phyloP scores from a whole-genome alignment of 2,329 filamentous ascomycete species.

The Cladophialophora yegresii region DNA sequence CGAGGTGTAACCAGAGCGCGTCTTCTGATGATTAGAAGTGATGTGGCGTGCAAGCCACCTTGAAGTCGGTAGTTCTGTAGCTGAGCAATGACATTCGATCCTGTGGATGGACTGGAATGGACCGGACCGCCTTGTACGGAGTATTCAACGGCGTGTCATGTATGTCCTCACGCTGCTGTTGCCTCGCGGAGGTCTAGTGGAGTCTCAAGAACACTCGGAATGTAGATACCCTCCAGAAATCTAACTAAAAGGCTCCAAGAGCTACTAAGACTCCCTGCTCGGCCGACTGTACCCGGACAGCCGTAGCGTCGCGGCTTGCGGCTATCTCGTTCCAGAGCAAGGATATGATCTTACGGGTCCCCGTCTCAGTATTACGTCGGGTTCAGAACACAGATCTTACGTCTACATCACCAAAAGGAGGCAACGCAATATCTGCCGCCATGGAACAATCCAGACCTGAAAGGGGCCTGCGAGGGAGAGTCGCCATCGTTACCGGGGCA shows the following conservation, averaged over 20 bases:
- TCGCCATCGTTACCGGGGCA: slow-evolving; percentile 61
- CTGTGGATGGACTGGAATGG: no score
- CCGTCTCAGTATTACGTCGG: background rate
- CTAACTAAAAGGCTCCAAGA: background rate
- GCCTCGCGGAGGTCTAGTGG: slow-evolving; percentile 39
- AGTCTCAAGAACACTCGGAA: background rate
- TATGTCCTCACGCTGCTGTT: slow-evolving; percentile 44
- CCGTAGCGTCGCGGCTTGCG: background rate
- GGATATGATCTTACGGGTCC: background rate
- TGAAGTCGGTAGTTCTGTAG: no score
- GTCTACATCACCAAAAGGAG: background rate
- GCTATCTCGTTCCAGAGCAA: background rate
- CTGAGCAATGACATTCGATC: no score
- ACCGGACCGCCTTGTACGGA: background rate
- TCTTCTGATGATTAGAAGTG: background rate
- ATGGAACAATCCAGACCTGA: slow-evolving; percentile 16
- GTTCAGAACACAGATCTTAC: background rate
- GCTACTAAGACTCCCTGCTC: background rate
- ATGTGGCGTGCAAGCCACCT: background rate
- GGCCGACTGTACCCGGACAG: background rate
- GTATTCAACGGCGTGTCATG: slow-evolving; percentile 52
- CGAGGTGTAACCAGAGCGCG: slow-evolving; percentile 23
- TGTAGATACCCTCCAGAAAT: background rate
- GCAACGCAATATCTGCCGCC: background rate
- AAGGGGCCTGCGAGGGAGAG: slow-evolving; percentile 24